Evolutionary conservation across 164 flowering plant species (phyloP), one percentile per base, ranked within the genome.

Genomic region (Cinnamomum micranthum): DNA sequence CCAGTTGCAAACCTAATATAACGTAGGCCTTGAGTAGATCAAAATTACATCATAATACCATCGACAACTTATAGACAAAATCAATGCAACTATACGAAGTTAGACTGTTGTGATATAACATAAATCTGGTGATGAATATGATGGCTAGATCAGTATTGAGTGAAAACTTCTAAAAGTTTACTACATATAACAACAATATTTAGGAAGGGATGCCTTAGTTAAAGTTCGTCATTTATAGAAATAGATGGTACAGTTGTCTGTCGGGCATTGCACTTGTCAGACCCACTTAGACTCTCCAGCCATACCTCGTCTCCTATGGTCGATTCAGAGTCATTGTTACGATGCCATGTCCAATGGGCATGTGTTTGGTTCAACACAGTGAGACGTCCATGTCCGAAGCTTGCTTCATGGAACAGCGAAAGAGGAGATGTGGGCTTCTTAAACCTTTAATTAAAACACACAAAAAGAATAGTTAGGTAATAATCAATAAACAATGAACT

Each of bases 261-360:
- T 55, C 33, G 33, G 25, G 17, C 59, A 19, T 6, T 50, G 41
- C 75, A 74, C 6, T 24, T 7, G 20, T 27, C 33, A 0, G 73
- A 47, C 0, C 35, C 15, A 33, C 74, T 28, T 1, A 90, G 83
- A 68, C 79, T 87, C 50, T 82, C 72, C 0, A 95, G 28, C 97
- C 94, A 88, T 0, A 91, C 75, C 65, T 83, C 80, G 27, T 95
- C 97, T 0, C 87, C 84, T 6, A 77, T 59, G 2, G 79, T 41
- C 0, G 93, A 74, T 52, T 79, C 68, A 0, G 84, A 51, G 58
- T 93, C 95, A 17, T 93, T 79, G 90, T 92, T 92, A 2, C 97
- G 86, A 31, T 93, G 94, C 97, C 97, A 94, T 23, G 90, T 70
- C 98, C 98, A 94, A 15, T 83, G 86, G 6, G 97, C 98, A 35